Conservation (phyloP, 2,329 filamentous ascomycete species). For the Pseudocercospora eumusae region DNA sequence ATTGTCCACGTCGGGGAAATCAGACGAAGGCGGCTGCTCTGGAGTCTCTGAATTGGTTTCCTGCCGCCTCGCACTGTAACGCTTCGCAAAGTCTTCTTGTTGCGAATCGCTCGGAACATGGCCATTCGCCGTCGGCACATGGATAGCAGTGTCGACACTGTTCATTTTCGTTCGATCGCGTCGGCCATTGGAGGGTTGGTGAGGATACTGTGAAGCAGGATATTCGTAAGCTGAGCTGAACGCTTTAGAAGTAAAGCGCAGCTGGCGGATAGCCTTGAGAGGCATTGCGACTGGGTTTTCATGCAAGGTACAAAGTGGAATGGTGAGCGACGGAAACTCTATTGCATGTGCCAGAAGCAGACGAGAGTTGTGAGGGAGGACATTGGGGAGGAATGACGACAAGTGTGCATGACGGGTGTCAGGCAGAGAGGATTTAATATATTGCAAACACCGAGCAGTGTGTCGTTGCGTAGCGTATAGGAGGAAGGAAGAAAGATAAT, state of each 20-base stretch:
- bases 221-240: slow-evolving; percentile 32
- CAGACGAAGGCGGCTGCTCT: slow-evolving; percentile 25
- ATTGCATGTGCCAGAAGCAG: background rate
- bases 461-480: background rate
- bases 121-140: slow-evolving; percentile 15
- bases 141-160: slow-evolving; percentile 31
- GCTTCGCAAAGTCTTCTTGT: slow-evolving; percentile 33
- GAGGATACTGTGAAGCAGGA: slow-evolving; percentile 30
- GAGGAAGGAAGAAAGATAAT: slow-evolving; percentile 3
- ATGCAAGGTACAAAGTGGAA: slow-evolving; percentile 13
- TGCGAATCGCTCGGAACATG: slow-evolving; percentile 20
- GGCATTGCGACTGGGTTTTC: background rate
- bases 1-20: slow-evolving; percentile 33
- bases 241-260: slow-evolving; percentile 27
- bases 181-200: slow-evolving; percentile 30
- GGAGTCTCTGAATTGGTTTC: slow-evolving; percentile 19
- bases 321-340: background rate
- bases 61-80: slow-evolving; percentile 23
- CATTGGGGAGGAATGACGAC: slow-evolving; percentile 1
- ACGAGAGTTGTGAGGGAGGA: background rate
- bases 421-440: background rate
- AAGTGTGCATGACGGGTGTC: background rate
- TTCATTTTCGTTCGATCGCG: slow-evolving; percentile 28
- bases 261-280: slow-evolving; percentile 14
- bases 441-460: background rate